Evolutionary conservation across 2,329 filamentous ascomycete genomes (phyloP).

Genomic region (Trichoderma guizhouense): DNA sequence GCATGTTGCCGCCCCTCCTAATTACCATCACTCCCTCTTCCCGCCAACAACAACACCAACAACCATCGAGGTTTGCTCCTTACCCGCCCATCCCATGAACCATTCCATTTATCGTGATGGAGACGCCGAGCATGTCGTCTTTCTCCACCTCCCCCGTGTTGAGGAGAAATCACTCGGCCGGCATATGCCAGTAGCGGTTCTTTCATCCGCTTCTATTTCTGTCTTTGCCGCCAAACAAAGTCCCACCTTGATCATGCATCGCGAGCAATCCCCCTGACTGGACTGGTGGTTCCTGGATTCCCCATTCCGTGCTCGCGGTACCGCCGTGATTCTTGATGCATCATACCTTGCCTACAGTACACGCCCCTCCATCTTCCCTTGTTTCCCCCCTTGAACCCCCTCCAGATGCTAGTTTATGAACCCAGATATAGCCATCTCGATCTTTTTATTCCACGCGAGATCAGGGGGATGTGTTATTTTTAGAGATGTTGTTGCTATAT

Average conservation of each 20-base stretch:
- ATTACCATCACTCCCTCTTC: background rate
- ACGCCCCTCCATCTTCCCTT: constrained; percentile 2
- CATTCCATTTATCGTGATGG: too few relatives aligned
- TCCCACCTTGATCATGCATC: constrained; percentile 1
- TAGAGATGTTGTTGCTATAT: constrained; percentile 18
- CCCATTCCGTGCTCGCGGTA: constrained; percentile 7
- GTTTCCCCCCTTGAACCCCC: background rate
- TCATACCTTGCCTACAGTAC: background rate
- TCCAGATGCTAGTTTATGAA: constrained; percentile 12
- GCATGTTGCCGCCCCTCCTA: background rate
- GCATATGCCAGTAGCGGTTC: background rate
- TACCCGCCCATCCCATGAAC: background rate
- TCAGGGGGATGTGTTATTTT: constrained; percentile 16
- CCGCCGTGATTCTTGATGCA: background rate
- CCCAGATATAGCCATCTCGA: constrained; percentile 14
- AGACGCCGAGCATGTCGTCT: background rate
- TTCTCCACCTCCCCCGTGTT: background rate
- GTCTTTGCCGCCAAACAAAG: background rate
- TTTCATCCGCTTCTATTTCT: constrained; percentile 10
- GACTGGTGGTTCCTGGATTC: constrained; percentile 16
- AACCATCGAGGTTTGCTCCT: background rate
- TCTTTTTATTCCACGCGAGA: constrained; percentile 15
- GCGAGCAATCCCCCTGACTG: background rate
- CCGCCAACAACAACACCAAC: background rate
- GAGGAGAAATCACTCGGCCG: background rate